Evolutionary conservation across 164 flowering plant species (phyloP).

Genomic region (Santalum album): DNA sequence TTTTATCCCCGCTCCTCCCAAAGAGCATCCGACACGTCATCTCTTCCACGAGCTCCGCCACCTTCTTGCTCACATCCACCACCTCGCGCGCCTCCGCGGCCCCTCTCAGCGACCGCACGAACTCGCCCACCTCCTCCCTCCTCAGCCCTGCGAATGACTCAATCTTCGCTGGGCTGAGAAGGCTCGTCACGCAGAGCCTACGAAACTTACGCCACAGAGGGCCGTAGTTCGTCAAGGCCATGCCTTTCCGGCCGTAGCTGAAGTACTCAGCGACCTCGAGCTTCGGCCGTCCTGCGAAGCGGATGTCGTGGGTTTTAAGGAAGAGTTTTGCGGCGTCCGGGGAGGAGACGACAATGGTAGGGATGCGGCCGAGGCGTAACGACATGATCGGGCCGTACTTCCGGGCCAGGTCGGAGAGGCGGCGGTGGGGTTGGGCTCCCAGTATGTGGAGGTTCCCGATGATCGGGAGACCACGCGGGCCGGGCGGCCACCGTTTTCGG

Average conservation of each 20-base stretch:
- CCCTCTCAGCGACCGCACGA: neutral
- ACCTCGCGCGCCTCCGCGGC: neutral
- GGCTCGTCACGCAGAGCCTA: neutral
- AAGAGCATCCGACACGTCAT: constrained; percentile 11
- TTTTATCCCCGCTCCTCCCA: constrained; percentile 7
- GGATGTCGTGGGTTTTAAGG: constrained; percentile 4
- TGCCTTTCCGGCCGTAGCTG: neutral
- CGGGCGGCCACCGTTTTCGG: constrained; percentile 5
- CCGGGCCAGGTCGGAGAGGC: constrained; percentile 2
- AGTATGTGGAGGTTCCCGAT: constrained; percentile 11
- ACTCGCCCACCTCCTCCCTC: neutral
- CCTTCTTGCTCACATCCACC: constrained; percentile 9
- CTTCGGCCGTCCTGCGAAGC: constrained; percentile 8
- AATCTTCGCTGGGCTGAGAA: neutral
- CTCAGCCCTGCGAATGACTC: neutral
- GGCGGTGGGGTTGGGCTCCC: constrained; percentile 3
- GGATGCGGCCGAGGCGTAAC: neutral
- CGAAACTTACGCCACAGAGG: neutral
- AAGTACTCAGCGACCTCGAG: neutral
- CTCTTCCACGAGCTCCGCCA: constrained; percentile 2
- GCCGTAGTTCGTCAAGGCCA: neutral
- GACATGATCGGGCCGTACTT: constrained; percentile 8
- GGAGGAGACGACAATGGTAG: constrained; percentile 7
- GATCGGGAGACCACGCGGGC: constrained; percentile 6
- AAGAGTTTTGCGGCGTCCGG: constrained; percentile 1